Evolutionary conservation across 2,329 filamentous ascomycete genomes (phyloP).

Genomic region (Verticillium alfalfae): DNA sequence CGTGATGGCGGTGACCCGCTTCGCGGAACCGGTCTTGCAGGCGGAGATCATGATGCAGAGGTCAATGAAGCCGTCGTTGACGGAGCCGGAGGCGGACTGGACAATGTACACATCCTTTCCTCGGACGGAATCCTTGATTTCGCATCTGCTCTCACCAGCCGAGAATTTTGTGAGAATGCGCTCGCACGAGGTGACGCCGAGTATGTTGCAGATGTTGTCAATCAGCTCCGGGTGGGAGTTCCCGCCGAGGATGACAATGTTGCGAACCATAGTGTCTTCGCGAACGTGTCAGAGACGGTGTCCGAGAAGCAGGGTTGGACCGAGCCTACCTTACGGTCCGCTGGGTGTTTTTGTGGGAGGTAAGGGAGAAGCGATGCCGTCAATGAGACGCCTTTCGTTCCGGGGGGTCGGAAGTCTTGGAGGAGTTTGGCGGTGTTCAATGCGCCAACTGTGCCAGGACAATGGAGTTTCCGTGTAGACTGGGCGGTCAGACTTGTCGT

Average conservation of each 20-base stretch:
- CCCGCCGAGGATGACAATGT: constrained; percentile 89
- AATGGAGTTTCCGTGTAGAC: neutral
- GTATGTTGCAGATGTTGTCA: constrained; percentile 79
- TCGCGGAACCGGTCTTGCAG: constrained; percentile 90
- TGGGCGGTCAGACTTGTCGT: too few species aligned
- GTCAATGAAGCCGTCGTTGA: constrained; percentile 96
- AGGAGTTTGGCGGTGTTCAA: neutral
- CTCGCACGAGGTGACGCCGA: constrained; percentile 80
- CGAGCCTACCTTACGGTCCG: neutral
- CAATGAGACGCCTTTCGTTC: neutral
- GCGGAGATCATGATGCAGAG: constrained; percentile 98
- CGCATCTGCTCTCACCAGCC: constrained; percentile 88
- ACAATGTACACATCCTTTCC: constrained; percentile 99
- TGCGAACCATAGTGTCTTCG: constrained; percentile 69
- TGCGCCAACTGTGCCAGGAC: neutral
- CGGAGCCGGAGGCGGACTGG: constrained; percentile 83
- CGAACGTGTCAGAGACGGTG: neutral
- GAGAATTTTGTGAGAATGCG: constrained; percentile 88
- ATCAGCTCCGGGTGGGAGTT: constrained; percentile 87
- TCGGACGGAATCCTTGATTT: constrained; percentile 93
- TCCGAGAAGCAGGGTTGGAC: neutral
- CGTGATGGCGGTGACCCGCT: constrained; percentile 79
- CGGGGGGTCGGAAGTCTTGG: neutral
- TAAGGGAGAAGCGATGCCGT: neutral
- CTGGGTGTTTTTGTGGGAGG: neutral